A percentile compares a stretch with the other conserved stretches of the same genome.
Conservation (phyloP, 768 basidiomycete genomes). For the Termitomyces sp. region DNA sequence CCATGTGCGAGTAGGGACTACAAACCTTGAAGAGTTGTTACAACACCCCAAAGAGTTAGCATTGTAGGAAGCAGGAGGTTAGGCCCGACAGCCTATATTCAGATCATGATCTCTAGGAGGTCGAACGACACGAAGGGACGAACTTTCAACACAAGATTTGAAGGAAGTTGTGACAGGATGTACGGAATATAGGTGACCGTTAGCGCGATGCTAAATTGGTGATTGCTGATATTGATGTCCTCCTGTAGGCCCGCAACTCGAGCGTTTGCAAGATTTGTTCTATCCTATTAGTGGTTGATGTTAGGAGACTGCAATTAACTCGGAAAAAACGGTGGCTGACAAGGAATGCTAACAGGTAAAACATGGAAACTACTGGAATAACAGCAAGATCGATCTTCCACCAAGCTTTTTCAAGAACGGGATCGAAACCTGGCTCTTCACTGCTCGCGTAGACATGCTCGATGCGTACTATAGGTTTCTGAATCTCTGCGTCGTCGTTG, state of each 20-base stretch:
- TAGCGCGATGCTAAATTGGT: not conserved
- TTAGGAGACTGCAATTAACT: not conserved
- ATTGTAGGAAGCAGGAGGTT: not conserved
- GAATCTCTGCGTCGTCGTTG: not conserved
- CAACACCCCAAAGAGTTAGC: not conserved
- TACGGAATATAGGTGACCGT: not conserved
- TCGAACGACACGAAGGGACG: not conserved
- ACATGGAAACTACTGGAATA: not conserved
- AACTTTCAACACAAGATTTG: not conserved
- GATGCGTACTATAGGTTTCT: too few species aligned
- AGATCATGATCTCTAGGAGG: not conserved
- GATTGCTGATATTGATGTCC: not conserved
- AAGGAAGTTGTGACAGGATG: not conserved
- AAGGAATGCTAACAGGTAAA: not conserved
- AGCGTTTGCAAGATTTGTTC: not conserved
- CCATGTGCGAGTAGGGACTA: too few species aligned
- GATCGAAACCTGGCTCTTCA: not conserved
- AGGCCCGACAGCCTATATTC: not conserved
- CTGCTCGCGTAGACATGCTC: not conserved
- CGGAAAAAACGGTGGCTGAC: not conserved
- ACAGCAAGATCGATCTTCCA: not conserved
- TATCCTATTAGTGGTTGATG: not conserved
- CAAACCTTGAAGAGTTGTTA: not conserved
- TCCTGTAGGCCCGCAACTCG: not conserved
- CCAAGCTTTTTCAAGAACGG: not conserved